These are phyloP conservation scores for Bipolaris zeicola DNA, from an alignment of 2,329 filamentous ascomycete genomes.

Conservation along the genomic window DNA sequence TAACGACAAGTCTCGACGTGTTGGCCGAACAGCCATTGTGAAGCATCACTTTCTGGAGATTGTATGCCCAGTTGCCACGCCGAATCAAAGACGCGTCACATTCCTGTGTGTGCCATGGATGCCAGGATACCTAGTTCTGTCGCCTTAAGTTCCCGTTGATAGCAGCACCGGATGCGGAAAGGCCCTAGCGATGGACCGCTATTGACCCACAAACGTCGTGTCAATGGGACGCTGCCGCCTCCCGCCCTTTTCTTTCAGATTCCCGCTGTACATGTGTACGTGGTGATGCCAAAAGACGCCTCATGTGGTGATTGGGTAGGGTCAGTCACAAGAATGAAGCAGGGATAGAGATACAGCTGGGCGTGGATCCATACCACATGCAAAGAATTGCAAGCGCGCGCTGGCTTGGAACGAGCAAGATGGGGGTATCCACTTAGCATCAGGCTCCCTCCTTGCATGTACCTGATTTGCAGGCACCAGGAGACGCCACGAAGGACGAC, in stretches of 20 bases:
- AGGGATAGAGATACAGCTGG: neutral
- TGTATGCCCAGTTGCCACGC: neutral
- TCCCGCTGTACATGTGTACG: neutral
- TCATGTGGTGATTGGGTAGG: neutral
- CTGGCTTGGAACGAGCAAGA: neutral
- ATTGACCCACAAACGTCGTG: neutral
- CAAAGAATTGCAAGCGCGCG: neutral
- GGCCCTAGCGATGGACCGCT: neutral
- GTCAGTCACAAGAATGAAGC: neutral
- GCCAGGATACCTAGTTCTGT: neutral
- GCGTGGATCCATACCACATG: neutral
- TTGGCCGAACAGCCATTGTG: neutral
- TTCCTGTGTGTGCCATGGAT: neutral
- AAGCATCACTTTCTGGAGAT: neutral
- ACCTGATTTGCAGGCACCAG: neutral
- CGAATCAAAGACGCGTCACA: neutral
- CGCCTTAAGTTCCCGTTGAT: neutral
- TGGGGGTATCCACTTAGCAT: neutral
- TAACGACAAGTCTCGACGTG: neutral
- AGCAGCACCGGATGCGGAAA: neutral
- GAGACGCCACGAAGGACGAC: neutral
- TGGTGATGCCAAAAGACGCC: neutral
- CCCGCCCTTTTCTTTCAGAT: neutral
- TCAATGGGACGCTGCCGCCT: neutral
- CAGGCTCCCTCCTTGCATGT: neutral